A percentile compares a stretch with the other conserved stretches of the same genome.
Conservation (phyloP, 2,329 filamentous ascomycete genomes). For the Keithomyces neogunnii region DNA sequence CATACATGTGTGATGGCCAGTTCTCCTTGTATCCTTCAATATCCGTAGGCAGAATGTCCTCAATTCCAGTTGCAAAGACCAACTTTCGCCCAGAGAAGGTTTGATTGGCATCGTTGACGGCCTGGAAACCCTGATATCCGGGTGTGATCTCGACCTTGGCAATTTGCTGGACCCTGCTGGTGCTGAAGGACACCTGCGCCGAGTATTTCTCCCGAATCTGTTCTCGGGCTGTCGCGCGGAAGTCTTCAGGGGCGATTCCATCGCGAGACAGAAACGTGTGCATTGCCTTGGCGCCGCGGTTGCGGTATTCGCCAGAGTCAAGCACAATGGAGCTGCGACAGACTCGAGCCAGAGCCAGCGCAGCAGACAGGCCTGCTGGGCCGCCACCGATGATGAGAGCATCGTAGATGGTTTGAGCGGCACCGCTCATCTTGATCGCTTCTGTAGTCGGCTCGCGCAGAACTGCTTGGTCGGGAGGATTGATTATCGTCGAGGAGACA, state of each 20-base stretch:
- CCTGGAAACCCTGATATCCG: background rate
- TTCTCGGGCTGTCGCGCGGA: conserved; percentile 23
- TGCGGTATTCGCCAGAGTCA: conserved; percentile 42
- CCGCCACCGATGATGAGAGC: background rate
- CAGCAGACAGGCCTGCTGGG: background rate
- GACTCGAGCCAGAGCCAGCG: background rate
- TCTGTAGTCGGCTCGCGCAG: no score
- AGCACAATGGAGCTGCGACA: conserved; percentile 28
- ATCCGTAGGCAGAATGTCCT: background rate
- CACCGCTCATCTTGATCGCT: no score
- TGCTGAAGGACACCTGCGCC: background rate
- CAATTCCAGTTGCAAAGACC: background rate
- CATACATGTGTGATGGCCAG: background rate
- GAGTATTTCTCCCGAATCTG: conserved; percentile 11
- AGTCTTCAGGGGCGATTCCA: conserved; percentile 17
- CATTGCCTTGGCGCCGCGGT: conserved; percentile 36
- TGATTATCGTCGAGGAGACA: no score
- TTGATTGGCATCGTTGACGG: background rate
- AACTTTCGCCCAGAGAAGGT: background rate
- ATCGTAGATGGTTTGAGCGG: background rate
- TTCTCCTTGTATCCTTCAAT: background rate
- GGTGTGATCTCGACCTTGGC: background rate
- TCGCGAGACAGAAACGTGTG: conserved; percentile 27
- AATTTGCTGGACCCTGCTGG: background rate
- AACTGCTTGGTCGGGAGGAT: no score